Conservation (phyloP, 2,329 filamentous ascomycete genomes). For the Helotiales sp. region DNA sequence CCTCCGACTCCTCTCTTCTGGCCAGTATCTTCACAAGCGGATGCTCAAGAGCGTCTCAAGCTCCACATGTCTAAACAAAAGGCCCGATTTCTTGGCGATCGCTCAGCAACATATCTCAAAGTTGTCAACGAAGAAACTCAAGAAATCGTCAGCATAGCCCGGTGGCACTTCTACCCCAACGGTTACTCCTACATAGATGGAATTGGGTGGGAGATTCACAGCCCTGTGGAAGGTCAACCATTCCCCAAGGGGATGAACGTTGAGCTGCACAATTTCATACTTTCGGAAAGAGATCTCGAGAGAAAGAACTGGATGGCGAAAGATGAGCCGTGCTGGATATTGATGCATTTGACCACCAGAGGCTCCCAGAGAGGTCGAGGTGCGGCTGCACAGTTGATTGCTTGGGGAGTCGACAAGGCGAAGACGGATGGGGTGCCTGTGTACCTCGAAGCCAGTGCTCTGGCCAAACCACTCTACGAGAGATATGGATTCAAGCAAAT, state of each 20-base stretch:
- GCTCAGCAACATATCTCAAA: conserved; percentile 28
- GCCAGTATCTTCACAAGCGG: conserved; percentile 13
- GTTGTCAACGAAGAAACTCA: conserved; percentile 24
- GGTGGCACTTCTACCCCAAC: conserved; percentile 32
- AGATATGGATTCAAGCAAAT: conserved; percentile 49
- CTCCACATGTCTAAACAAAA: conserved; percentile 32
- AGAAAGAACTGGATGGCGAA: conserved; percentile 24
- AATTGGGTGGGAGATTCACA: conserved; percentile 29
- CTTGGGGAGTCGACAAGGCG: conserved; percentile 53
- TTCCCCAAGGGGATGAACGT: conserved; percentile 28
- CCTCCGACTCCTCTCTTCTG: conserved; percentile 25
- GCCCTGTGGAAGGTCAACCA: conserved; percentile 7
- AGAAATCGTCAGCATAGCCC: conserved; percentile 29
- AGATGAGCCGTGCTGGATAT: conserved; percentile 29
- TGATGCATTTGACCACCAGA: conserved; percentile 35
- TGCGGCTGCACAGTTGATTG: conserved; percentile 48
- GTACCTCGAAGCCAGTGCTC: conserved; percentile 55
- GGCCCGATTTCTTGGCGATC: conserved; percentile 24
- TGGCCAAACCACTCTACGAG: conserved; percentile 52
- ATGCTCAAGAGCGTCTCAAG: conserved; percentile 15
- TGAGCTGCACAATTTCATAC: conserved; percentile 29
- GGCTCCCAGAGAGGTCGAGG: conserved; percentile 47
- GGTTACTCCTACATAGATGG: conserved; percentile 25
- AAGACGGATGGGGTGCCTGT: conserved; percentile 48
- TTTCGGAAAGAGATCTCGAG: conserved; percentile 26